Evolutionary conservation across 768 basidiomycete species (phyloP), one percentile per base, ranked within the genome.

Genomic region (Naganishia onofrii): DNA sequence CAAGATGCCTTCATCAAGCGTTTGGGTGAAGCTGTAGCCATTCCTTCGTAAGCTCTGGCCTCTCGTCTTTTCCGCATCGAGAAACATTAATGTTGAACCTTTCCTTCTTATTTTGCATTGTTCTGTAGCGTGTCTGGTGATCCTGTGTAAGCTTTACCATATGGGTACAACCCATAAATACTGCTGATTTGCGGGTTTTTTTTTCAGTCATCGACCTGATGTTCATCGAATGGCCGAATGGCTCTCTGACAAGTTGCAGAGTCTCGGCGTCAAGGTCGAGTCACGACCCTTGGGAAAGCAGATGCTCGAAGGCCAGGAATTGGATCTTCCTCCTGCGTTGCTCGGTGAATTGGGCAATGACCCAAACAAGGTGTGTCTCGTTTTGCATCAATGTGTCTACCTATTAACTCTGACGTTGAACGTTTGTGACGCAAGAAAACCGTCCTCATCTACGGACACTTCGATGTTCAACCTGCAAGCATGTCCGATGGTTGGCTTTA

Each of bases 401-500:
- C 21, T 58, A 15, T 28, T 28, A 1, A n/a, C 31, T 54, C 19
- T 17, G 53, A 17, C 29, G 15, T 15, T 46, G 36, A n/a, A 42
- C 26, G 23, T 31, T 28, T 32, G 23, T 46, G 29, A 56, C 34
- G 26, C 28, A 23, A 80, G 87, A 94, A 91, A 86, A 98, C 93
- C 0, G 87, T 97, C 38, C 85, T 95, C 32, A 82, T 97, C 36
- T 97, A 97, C 78, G 94, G 92, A 1, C 94, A 97, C 80, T 95
- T 92, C 77, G 93, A 96, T 77, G 94, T 96, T 8, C 94, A 96
- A 76, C 93, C 94, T 10, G 83, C 83, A 1, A 76, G 83, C 38
- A 76, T 81, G 69, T 83, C 84, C 19, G 93, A 95, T 73, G 94
- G 94, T 9, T 96, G 93, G 94, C 83, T 87, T 71, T 88, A 89